Base-by-base conservation (phyloP, 2,329 filamentous ascomycete species). In the Colletotrichum sp. region DNA sequence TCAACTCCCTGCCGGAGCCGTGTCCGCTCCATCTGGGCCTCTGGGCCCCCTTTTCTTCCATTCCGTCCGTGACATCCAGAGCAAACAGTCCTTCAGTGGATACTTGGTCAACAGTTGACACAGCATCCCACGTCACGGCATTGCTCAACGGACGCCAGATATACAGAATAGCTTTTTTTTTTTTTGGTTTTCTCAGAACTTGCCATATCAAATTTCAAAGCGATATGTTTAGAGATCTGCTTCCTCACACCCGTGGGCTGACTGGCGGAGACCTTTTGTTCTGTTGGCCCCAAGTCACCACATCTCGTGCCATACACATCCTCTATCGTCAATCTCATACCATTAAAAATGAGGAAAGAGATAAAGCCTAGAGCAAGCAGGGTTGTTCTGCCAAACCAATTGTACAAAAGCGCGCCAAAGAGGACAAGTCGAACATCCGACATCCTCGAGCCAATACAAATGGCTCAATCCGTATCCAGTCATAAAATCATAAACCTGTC, bases 171-270 rank as follows among this genome's bases (percentile, higher is more conserved):
- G 15, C 3, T 30, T 59, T 72, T 28, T 68, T 69, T 30, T 68
- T 59, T 68, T 59, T 26, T 26, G 49, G 24, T 59, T 44, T 65
- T 76, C 73, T 67, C 55, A 71, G 59, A 74, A 66, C 49, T 70
- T 65, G 65, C 59, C 74, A 66, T 69, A 66, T 76, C 74, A 74
- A 75, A 75, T 65, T 76, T 76, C 57, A 74, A 65, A 28, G 65
- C 69, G 69, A 75, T 65, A 74, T 60, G 71, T 76, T 24, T 76
- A 67, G 72, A 74, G 24, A 65, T 65, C 59, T 36, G 71, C 72
- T 55, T 69, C 59, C 32, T 66, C 67, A 55, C 63, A 55, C 55
- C 18, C 59, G 16, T 32, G 34, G 26, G 32, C 60, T 55, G n/a
- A 52, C 44, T 32, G 44, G 36, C 21, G 49, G 63, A 32, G 57